These are phyloP conservation scores for Colletotrichum trifolii DNA, from an alignment of 2,329 filamentous ascomycete species.

Conservation along the genomic window DNA sequence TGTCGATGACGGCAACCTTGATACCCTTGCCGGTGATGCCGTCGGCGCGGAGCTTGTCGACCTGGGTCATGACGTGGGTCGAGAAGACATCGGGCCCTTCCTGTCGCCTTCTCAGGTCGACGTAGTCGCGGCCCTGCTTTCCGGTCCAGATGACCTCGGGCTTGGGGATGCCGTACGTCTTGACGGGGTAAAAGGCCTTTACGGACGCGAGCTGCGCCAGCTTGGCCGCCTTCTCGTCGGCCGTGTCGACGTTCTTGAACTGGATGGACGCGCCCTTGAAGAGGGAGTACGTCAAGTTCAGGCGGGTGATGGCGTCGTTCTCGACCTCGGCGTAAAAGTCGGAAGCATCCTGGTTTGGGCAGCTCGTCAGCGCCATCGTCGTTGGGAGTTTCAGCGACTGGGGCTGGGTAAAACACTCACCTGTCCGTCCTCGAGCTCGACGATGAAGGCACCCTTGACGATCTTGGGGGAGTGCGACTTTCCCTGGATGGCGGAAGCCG, in stretches of 20 bases:
- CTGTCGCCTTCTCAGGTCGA: constrained; percentile 47
- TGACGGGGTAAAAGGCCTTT: constrained; percentile 62
- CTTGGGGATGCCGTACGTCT: constrained; percentile 55
- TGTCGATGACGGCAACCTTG: constrained; percentile 65
- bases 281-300: constrained; percentile 61
- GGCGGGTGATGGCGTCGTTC: constrained; percentile 55
- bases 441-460: constrained; percentile 62
- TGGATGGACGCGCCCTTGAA: constrained; percentile 67
- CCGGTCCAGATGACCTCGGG: constrained; percentile 59
- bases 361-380: not conserved
- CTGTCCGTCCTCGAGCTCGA: constrained; percentile 63
- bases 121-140: constrained; percentile 41
- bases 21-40: constrained; percentile 62
- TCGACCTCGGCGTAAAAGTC: constrained; percentile 52
- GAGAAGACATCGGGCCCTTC: constrained; percentile 47
- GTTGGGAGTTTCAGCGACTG: not conserved
- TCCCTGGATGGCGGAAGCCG: constrained; percentile 44
- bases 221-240: constrained; percentile 54
- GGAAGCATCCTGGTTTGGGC: constrained; percentile 50
- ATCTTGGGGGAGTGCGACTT: constrained; percentile 41
- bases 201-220: constrained; percentile 56
- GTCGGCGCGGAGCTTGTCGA: constrained; percentile 61
- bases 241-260: constrained; percentile 58
- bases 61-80: constrained; percentile 67
- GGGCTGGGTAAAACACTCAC: constrained; percentile 46